Evolutionary conservation across 305 asterid genomes (phyloP), one percentile per base, ranked within the genome.

Genomic region (Striga hermonthica): DNA sequence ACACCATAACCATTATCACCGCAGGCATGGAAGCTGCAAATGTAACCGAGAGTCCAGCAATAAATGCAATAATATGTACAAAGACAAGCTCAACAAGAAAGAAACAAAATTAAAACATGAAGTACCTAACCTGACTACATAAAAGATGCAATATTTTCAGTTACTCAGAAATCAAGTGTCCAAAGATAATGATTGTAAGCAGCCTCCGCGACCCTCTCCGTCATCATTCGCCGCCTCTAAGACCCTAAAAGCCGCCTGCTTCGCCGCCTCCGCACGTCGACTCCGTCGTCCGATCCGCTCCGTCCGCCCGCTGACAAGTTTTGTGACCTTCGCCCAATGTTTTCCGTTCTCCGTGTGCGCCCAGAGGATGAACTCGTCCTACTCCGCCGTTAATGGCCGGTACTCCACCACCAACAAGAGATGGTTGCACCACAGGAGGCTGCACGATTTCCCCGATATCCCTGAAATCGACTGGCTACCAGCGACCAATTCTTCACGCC

Each of bases 341-440:
- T 82, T 82, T 3, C 86, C 86, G n/a, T 62, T 36, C 60, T 63
- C 48, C 0, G 59, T 75, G 14, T 77, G 87, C 44, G 81, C 85
- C 60, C 59, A 35, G 12, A 82, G 31, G 13, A 82, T 77, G 4
- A 75, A 50, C 9, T 37, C 78, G 37, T 82, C 87, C 75, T 82
- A 84, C 55, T 71, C 82, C 41, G 65, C 68, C 57, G 82, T 60
- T 73, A 82, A 82, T 31, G 82, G 64, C 2, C 79, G 78, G 68
- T 75, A 79, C 73, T 75, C 73, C 62, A 82, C 82, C 60, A 40
- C 77, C 57, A 84, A 84, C 12, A 82, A 74, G 9, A 82, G 85
- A 77, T 82, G 88, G 44, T 82, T 82, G 48, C 88, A 80, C 88
- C 85, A 82, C 75, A 85, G 75, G 60, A 82, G 47, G 0, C 88